These are phyloP conservation scores for Avena atlantica DNA, from an alignment of 176 grass and related monocot genomes.

Conservation along the genomic window DNA sequence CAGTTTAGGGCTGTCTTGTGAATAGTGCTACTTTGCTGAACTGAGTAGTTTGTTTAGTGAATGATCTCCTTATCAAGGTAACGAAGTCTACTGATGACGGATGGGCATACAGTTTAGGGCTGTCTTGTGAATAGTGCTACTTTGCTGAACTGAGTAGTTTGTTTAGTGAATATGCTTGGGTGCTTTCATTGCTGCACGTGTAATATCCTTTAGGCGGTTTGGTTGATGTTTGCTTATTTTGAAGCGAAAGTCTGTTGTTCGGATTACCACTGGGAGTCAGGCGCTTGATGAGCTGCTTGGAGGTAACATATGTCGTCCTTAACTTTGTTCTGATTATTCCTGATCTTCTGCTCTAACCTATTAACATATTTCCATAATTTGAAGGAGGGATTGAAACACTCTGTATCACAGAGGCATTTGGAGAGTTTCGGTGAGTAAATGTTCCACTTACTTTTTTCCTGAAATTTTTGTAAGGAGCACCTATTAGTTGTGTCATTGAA, in stretches of 20 bases:
- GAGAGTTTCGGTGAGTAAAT: conserved; percentile 78
- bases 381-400: conserved; percentile 96
- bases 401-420: conserved; percentile 87
- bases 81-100: not conserved
- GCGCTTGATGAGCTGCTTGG: conserved; percentile 87
- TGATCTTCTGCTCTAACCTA: conserved; percentile 23
- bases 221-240: conserved; percentile 33
- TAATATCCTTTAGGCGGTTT: not conserved
- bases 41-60: not conserved
- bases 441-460: conserved; percentile 16
- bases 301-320: conserved; percentile 53
- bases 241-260: conserved; percentile 78
- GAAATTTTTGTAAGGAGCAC: not conserved
- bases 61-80: conserved; percentile 82
- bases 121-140: not conserved
- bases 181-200: conserved; percentile 17
- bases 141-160: not conserved
- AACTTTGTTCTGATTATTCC: conserved; percentile 17
- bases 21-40: not conserved
- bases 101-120: conserved; percentile 4
- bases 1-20: conserved; percentile 16
- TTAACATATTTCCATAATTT: conserved; percentile 39
- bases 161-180: not conserved
- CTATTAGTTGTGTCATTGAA: not conserved
- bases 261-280: conserved; percentile 89